Evolutionary conservation across 441 rosid species (phyloP).

Genomic region (Erysimum pusillum): DNA sequence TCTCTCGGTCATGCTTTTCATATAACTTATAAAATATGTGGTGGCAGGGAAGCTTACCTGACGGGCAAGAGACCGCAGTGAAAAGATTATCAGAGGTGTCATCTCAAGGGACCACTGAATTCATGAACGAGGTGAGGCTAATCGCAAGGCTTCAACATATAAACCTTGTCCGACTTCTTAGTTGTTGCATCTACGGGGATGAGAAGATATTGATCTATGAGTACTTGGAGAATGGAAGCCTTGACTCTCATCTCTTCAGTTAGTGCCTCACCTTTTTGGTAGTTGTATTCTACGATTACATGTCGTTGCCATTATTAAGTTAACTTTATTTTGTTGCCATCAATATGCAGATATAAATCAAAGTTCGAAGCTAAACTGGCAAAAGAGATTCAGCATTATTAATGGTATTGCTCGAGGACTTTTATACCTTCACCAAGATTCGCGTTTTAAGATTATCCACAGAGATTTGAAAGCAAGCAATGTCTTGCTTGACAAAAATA

Average conservation of each 20-base stretch:
- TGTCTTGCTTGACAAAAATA: constrained; percentile 59
- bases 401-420: constrained; percentile 70
- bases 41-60: constrained; percentile 58
- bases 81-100: constrained; percentile 28
- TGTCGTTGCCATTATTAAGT: too few species aligned
- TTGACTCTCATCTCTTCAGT: constrained; percentile 33
- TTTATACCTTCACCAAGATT: constrained; percentile 71
- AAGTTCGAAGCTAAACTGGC: constrained; percentile 55
- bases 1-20: too few species aligned
- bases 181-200: constrained; percentile 11
- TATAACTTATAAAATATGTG: not conserved
- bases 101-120: constrained; percentile 33
- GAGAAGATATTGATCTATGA: constrained; percentile 40
- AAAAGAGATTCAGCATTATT: constrained; percentile 54
- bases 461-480: constrained; percentile 75
- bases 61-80: constrained; percentile 44
- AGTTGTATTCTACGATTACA: too few species aligned
- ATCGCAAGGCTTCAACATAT: constrained; percentile 38
- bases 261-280: not conserved
- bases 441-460: constrained; percentile 69
- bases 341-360: constrained; percentile 48
- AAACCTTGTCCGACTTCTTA: constrained; percentile 35
- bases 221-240: constrained; percentile 37
- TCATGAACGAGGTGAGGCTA: constrained; percentile 22
- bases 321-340: not conserved